Conservation (phyloP, 2,329 filamentous ascomycete genomes). For the Fusarium marasasianum region DNA sequence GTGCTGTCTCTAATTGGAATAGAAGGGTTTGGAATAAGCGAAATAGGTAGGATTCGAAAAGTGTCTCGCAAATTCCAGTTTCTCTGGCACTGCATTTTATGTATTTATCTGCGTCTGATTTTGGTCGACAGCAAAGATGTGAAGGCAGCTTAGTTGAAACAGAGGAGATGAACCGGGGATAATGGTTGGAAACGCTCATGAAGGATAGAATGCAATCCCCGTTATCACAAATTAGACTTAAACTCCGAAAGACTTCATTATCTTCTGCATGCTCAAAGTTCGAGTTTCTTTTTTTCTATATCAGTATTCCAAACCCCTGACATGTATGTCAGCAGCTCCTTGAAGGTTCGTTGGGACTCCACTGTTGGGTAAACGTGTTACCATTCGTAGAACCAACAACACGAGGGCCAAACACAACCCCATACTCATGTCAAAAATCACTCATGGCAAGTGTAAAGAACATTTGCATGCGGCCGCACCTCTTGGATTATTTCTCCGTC, state of each 20-base stretch:
- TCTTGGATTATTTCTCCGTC: too few relatives aligned
- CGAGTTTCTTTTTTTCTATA: too few relatives aligned
- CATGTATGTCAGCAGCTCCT: background rate
- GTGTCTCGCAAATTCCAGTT: background rate
- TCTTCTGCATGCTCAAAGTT: background rate
- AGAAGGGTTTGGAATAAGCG: too few relatives aligned
- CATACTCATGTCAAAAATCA: too few relatives aligned
- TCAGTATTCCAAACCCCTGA: background rate
- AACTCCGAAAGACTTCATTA: background rate
- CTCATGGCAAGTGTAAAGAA: too few relatives aligned
- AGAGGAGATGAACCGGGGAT: background rate
- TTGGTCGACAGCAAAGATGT: background rate
- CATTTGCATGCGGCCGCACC: too few relatives aligned
- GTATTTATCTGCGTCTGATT: background rate
- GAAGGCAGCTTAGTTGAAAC: background rate
- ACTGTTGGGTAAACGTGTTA: too few relatives aligned
- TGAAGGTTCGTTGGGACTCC: background rate
- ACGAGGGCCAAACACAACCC: too few relatives aligned
- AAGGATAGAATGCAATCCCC: background rate
- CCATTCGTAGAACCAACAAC: too few relatives aligned
- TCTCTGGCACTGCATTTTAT: background rate
- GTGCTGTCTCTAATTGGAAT: background rate
- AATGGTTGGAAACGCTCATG: background rate
- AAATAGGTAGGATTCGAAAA: too few relatives aligned
- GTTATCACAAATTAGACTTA: background rate